Base-by-base conservation (phyloP, 2,329 filamentous ascomycete genomes). In the Golovinomyces cichoracearum region DNA sequence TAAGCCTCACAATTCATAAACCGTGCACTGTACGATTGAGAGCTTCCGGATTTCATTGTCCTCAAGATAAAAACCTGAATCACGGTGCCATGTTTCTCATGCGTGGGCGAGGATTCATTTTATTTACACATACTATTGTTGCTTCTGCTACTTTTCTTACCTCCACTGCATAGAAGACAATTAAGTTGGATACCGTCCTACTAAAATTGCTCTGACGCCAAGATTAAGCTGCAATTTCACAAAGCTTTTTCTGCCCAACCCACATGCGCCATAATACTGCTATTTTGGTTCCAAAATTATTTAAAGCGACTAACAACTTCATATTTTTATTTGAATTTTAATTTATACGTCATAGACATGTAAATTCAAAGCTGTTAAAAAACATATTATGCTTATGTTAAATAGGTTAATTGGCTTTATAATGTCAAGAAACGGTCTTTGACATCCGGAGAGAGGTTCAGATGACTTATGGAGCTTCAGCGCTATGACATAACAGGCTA, bases 111-210 rank as follows among this genome's bases (percentile, higher is more conserved):
- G 52, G 53, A 49, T 56, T 57, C 50, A 48, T 57, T 56, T 58
- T 50, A 52, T 51, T 53, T 51, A 48, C 48, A 48, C 50, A 44
- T 50, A 47, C 53, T 50, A 50, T 57, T 56, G 49, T 47, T 38
- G 21, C 31, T 37, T 19, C 45, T 47, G n/a, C 7, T 27, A 17
- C 27, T 45, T 31, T 21, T 21, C 40, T 54, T 56, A 54, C 49
- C 53, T 50, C 50, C 50, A 50, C 54, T 58, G 56, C 57, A 56
- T 59, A 61, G 57, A 58, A 57, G 56, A 56, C 55, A 59, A 59
- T 57, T 54, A 56, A 58, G 58, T 57, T 56, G 52, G 56, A 58
- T 53, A 48, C 42, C 54, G 52, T 55, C 54, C 52, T 57, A 54
- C 55, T 53, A n/a, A 3, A 33, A 5, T 33, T 33, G 31, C 31